phyloP scores from a whole-genome alignment of 2,329 filamentous ascomycete species.

The Epichloe bromicola region DNA sequence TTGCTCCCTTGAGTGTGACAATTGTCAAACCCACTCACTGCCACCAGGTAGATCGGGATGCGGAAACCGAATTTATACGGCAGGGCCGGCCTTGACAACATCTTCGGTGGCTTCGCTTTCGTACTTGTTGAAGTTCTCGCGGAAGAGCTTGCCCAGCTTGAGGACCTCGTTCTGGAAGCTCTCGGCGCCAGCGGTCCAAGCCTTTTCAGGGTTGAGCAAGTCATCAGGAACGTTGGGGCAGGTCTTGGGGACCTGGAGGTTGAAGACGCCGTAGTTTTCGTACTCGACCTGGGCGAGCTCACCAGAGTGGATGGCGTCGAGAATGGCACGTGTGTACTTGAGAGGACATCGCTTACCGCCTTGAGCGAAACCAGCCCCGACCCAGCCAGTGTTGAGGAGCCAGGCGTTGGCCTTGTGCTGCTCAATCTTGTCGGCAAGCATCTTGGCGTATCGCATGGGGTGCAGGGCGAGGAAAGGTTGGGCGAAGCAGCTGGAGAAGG shows the following conservation, averaged over 20 bases:
- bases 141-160: slow-evolving; percentile 83
- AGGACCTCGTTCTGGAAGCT: slow-evolving; percentile 79
- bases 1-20: background rate
- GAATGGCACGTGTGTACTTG: slow-evolving; percentile 96
- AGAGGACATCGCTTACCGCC: slow-evolving; percentile 94
- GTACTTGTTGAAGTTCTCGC: slow-evolving; percentile 98
- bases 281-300: slow-evolving; percentile 88
- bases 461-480: slow-evolving; percentile 98
- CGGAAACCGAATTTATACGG: slow-evolving; percentile 14
- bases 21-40: background rate
- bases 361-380: slow-evolving; percentile 78
- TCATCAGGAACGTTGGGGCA: slow-evolving; percentile 84
- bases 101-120: slow-evolving; percentile 69
- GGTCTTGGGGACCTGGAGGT: slow-evolving; percentile 84
- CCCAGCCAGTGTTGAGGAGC: slow-evolving; percentile 98
- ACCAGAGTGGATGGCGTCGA: slow-evolving; percentile 94
- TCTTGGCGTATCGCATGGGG: slow-evolving; percentile 97
- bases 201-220: slow-evolving; percentile 86
- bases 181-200: slow-evolving; percentile 72
- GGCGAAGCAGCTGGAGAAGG: slow-evolving; percentile 98
- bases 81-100: slow-evolving; percentile 55
- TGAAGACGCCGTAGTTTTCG: slow-evolving; percentile 94
- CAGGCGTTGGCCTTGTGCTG: slow-evolving; percentile 91
- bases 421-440: slow-evolving; percentile 97
- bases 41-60: background rate